Conservation (phyloP, 140 eudicot genomes). For the Flaveria floridana region DNA sequence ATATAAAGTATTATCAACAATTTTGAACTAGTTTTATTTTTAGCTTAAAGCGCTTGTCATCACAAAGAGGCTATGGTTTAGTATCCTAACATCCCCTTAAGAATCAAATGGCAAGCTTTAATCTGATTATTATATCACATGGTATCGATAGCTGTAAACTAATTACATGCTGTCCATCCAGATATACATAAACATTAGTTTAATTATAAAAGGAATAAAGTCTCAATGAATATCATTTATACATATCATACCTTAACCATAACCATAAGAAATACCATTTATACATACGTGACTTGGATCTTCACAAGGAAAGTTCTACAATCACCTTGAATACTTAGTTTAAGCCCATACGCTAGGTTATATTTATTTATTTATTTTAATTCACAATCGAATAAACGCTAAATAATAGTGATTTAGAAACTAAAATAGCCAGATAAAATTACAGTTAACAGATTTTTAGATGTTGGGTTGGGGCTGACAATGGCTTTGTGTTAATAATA, state of each 20-base stretch:
- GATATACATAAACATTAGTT: neutral
- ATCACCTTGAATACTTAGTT: neutral
- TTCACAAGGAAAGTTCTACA: neutral
- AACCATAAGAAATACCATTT: neutral
- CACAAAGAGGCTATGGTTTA: neutral
- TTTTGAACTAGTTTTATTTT: neutral
- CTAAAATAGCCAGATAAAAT: neutral
- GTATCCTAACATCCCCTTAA: slow-evolving; percentile 18
- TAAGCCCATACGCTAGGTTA: neutral
- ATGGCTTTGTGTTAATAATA: slow-evolving; percentile 23
- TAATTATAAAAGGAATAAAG: neutral
- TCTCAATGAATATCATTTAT: slow-evolving; percentile 8
- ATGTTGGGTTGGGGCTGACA: slow-evolving; percentile 30
- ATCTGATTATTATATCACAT: slow-evolving; percentile 2
- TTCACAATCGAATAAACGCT: neutral
- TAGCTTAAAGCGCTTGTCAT: slow-evolving; percentile 2
- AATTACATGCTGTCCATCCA: neutral
- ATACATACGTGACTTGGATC: neutral
- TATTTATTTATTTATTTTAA: neutral
- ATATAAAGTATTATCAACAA: neutral
- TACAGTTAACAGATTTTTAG: neutral
- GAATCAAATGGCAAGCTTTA: neutral
- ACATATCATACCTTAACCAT: neutral
- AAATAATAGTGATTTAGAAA: slow-evolving; percentile 7
- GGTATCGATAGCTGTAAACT: neutral